Conservation (phyloP, 2,329 filamentous ascomycete species). For the Nothophoma quercina region DNA sequence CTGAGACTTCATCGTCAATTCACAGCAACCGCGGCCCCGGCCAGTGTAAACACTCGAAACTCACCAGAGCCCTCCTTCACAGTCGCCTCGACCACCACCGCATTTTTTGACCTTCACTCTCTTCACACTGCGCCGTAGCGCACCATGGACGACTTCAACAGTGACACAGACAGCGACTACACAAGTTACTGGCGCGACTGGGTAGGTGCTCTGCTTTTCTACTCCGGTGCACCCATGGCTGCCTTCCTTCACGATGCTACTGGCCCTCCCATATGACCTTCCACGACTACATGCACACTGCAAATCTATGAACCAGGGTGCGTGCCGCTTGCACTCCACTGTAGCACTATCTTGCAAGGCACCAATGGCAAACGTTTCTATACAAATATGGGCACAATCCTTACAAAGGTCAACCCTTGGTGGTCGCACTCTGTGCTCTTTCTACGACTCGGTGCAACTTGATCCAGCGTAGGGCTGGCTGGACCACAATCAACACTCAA, state of each 20-base stretch:
- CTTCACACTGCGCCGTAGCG: conserved; percentile 6
- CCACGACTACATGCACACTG: not conserved
- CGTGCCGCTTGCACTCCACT: conserved; percentile 1
- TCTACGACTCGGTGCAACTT: no score
- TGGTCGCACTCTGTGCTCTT: no score
- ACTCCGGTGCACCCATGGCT: conserved; percentile 1
- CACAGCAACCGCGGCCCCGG: conserved; percentile 17
- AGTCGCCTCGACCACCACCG: not conserved
- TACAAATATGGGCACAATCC: not conserved
- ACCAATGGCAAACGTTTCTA: not conserved
- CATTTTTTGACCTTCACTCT: not conserved
- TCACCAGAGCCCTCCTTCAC: not conserved
- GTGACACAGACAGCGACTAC: conserved; percentile 98
- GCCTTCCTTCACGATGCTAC: not conserved
- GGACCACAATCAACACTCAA: no score
- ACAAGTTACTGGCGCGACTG: conserved; percentile 99
- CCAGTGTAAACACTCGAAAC: conserved; percentile 1
- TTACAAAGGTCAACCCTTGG: no score
- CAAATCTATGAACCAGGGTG: conserved; percentile 1
- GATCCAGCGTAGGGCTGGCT: no score
- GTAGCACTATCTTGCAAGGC: not conserved
- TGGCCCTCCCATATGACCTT: not conserved
- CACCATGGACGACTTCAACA: conserved; percentile 94
- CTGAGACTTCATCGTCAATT: conserved; percentile 7
- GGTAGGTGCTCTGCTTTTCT: conserved; percentile 68